Percentiles rank a stretch among this genome's conserved stretches.
Evolutionary conservation across 2,329 filamentous ascomycete species (phyloP).

Genomic region (Aspergillus melleus): DNA sequence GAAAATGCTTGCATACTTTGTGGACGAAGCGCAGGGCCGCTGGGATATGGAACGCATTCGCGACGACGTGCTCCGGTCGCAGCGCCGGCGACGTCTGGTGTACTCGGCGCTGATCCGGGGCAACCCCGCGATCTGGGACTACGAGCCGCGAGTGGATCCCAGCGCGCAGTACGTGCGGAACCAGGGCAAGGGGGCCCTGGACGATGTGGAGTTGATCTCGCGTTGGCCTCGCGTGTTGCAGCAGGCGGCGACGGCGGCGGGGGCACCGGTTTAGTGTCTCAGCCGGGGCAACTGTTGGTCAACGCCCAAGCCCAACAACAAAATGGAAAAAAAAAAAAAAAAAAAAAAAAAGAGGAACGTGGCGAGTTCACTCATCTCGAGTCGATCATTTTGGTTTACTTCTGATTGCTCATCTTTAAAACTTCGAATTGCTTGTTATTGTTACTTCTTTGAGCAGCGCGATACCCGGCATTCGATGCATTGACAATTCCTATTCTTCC

Average conservation of each 20-base stretch:
- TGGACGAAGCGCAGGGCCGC: constrained; percentile 68
- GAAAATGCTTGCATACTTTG: constrained; percentile 64
- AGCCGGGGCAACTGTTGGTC: neutral
- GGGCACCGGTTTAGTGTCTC: constrained; percentile 8
- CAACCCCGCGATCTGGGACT: constrained; percentile 80
- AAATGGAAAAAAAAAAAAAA: neutral
- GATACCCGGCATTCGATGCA: constrained; percentile 25
- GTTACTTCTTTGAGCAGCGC: constrained; percentile 25
- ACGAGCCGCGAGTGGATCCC: constrained; percentile 61
- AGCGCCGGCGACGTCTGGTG: constrained; percentile 75
- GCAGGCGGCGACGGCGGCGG: constrained; percentile 30
- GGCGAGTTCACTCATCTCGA: neutral
- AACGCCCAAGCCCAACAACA: neutral
- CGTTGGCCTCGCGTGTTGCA: constrained; percentile 43
- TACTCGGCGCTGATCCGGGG: constrained; percentile 79
- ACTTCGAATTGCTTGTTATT: neutral
- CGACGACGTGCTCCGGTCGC: constrained; percentile 69
- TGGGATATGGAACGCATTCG: constrained; percentile 85
- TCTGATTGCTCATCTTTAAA: neutral
- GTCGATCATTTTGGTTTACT: neutral
- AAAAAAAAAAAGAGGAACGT: neutral
- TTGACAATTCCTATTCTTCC: neutral
- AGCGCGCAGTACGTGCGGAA: constrained; percentile 72
- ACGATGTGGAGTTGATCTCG: constrained; percentile 43
- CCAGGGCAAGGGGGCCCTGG: constrained; percentile 42